phyloP scores from a whole-genome alignment of 192 early-diverging fungal species.

The Podila minutissima region DNA sequence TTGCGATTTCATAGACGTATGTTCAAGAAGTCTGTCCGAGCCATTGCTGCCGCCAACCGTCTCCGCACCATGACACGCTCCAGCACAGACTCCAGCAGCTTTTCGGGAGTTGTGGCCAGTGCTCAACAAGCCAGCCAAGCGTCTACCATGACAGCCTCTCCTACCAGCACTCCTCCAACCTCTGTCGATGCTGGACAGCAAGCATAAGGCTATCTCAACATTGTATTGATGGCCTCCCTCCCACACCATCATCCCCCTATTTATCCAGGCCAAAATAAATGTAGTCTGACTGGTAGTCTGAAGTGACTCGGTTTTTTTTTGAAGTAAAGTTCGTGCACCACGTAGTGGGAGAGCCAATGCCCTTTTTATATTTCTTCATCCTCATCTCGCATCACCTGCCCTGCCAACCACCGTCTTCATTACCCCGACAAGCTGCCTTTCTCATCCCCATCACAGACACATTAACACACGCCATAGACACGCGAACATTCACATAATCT shows the following conservation, averaged over 20 bases:
- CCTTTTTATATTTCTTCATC: neutral
- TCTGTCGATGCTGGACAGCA: slow-evolving; percentile 61
- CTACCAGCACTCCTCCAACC: neutral
- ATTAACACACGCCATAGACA: too few species aligned
- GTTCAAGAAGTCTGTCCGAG: slow-evolving; percentile 71
- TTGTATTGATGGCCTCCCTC: neutral
- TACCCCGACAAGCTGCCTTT: too few species aligned
- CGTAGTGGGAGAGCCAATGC: neutral
- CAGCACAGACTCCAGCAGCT: slow-evolving; percentile 9
- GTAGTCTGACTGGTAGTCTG: too few species aligned
- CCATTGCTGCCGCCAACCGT: slow-evolving; percentile 70
- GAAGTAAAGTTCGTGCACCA: too few species aligned
- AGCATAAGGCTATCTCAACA: neutral
- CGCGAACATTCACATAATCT: too few species aligned
- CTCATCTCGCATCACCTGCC: slow-evolving; percentile 53
- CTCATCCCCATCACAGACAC: too few species aligned
- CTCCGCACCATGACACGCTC: slow-evolving; percentile 45
- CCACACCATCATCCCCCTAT: too few species aligned
- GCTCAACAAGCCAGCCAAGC: neutral
- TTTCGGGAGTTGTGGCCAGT: neutral
- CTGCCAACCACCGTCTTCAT: too few species aligned
- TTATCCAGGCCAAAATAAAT: too few species aligned
- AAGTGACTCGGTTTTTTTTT: too few species aligned
- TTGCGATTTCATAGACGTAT: slow-evolving; percentile 34
- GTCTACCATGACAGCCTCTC: neutral